A percentile compares a stretch with the other conserved stretches of the same genome.
phyloP scores from a whole-genome alignment of 306 rosid genomes.

The Macrotyloma uniflorum region DNA sequence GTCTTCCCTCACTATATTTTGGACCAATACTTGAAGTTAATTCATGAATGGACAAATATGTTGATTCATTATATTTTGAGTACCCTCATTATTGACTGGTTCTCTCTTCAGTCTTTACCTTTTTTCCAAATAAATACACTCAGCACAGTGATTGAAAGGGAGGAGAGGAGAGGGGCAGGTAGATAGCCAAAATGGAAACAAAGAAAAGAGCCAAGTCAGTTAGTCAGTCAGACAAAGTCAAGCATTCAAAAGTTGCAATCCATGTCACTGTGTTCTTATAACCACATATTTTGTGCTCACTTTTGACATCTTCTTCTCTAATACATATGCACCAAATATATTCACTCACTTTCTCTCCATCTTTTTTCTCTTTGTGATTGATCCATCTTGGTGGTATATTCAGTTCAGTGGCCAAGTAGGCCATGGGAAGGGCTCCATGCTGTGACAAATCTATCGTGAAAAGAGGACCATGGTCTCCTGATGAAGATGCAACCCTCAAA shows the following conservation, averaged over 20 bases:
- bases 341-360: constrained; percentile 4
- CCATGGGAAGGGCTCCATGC: constrained; percentile 88
- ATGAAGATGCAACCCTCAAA: constrained; percentile 73
- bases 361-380: not conserved
- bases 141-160: constrained; percentile 9
- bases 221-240: constrained; percentile 52
- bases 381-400: not conserved
- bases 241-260: constrained; percentile 32
- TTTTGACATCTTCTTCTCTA: constrained; percentile 16
- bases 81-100: constrained; percentile 12
- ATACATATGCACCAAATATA: not conserved
- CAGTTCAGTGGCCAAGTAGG: constrained; percentile 7
- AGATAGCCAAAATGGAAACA: constrained; percentile 16
- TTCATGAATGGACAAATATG: no score
- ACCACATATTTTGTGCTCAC: not conserved
- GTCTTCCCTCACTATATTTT: no score
- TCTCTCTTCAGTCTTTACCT: constrained; percentile 7
- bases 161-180: constrained; percentile 14
- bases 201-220: not conserved
- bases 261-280: constrained; percentile 14
- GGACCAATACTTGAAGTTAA: no score
- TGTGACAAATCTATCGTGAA: constrained; percentile 78
- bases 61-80: not conserved
- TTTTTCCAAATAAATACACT: not conserved
- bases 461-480: constrained; percentile 87